Conservation (phyloP, 345 rosid species). For the Lepidium sativum region DNA sequence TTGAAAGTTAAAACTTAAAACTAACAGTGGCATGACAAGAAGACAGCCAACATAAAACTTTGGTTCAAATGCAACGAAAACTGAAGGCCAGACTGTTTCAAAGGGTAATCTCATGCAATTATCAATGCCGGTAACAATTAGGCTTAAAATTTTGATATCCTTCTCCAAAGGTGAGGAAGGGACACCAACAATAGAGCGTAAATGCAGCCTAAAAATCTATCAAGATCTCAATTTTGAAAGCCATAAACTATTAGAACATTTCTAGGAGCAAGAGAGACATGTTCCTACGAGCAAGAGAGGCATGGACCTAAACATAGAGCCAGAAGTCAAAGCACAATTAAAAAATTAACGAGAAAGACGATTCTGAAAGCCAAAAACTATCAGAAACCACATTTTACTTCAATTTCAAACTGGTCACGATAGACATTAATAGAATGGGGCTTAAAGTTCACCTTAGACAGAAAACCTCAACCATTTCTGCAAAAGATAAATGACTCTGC, state of each 20-base stretch:
- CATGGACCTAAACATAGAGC: background rate
- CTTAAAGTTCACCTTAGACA: background rate
- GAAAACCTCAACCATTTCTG: slow-evolving; percentile 33
- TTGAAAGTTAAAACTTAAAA: background rate
- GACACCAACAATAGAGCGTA: background rate
- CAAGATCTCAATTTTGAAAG: slow-evolving; percentile 1
- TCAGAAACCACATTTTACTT: background rate
- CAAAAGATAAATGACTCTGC: slow-evolving; percentile 1
- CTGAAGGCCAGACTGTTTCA: background rate
- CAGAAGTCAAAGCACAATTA: slow-evolving; percentile 26
- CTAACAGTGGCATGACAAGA: background rate
- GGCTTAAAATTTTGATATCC: background rate
- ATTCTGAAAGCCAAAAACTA: background rate
- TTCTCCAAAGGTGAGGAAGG: background rate
- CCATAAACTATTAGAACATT: background rate
- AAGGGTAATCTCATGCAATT: background rate
- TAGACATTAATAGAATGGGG: background rate
- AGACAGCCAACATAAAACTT: background rate
- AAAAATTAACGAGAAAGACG: background rate
- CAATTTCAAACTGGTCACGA: background rate
- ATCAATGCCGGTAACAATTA: background rate
- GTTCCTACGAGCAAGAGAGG: background rate
- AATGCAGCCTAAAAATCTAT: background rate
- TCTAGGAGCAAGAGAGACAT: background rate
- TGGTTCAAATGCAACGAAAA: background rate